phyloP scores from a whole-genome alignment of 1,284 basidiomycete species.

The Cutaneotrichosporon sp. region DNA sequence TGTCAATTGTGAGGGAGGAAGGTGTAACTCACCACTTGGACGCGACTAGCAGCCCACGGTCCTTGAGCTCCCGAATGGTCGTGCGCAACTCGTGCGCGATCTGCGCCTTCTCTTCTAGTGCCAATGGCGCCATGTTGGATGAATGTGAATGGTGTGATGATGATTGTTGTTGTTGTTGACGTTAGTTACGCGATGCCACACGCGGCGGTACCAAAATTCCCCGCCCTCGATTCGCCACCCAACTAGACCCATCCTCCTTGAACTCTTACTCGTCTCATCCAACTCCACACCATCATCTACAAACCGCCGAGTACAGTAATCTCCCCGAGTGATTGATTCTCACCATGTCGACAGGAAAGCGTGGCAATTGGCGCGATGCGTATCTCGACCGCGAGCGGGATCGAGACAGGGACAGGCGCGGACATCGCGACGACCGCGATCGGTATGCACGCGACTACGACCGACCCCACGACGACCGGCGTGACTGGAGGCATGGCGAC shows the following conservation, averaged over 20 bases:
- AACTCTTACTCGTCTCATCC: neutral
- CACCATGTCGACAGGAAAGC: slow-evolving; percentile 14
- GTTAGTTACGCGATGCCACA: slow-evolving; percentile 9
- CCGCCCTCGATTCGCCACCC: slow-evolving; percentile 14
- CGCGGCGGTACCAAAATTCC: neutral
- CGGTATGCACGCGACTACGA: slow-evolving; percentile 6
- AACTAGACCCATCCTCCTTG: neutral
- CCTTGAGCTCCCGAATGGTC: slow-evolving; percentile 47
- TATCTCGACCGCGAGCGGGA: slow-evolving; percentile 54
- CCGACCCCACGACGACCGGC: slow-evolving; percentile 10
- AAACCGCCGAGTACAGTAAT: slow-evolving; percentile 6
- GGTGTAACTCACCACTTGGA: slow-evolving; percentile 48
- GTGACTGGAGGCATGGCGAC: slow-evolving; percentile 15
- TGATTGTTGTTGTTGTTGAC: slow-evolving; percentile 13
- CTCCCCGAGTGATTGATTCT: slow-evolving; percentile 7
- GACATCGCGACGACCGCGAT: slow-evolving; percentile 15
- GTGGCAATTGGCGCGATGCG: slow-evolving; percentile 62
- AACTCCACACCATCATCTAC: neutral
- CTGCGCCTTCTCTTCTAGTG: slow-evolving; percentile 24
- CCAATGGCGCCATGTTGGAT: slow-evolving; percentile 1
- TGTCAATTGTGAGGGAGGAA: slow-evolving; percentile 2
- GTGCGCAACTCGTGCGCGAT: slow-evolving; percentile 49
- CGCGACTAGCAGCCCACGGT: slow-evolving; percentile 49
- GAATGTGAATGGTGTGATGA: neutral
- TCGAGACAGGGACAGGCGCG: slow-evolving; percentile 10